These are phyloP conservation scores for Pleurotus platypus DNA, from an alignment of 768 basidiomycete genomes.

Conservation along the genomic window DNA sequence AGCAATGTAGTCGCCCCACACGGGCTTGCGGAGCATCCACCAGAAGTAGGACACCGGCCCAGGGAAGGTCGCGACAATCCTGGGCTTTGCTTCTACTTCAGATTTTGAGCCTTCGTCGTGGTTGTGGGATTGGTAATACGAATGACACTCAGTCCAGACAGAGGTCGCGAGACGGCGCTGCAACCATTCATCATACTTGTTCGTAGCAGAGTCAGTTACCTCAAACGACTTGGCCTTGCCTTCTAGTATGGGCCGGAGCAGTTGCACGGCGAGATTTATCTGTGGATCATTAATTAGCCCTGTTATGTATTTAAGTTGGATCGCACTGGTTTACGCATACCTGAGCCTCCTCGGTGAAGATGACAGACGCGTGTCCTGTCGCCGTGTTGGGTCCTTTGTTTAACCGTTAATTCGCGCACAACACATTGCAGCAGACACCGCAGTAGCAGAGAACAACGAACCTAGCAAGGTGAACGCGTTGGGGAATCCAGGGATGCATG, in stretches of 20 bases:
- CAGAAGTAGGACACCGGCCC: conserved; percentile 49
- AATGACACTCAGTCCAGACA: conserved; percentile 52
- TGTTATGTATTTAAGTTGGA: conserved; percentile 1
- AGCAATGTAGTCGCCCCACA: conserved; percentile 41
- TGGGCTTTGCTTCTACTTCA: conserved; percentile 5
- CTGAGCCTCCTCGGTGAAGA: conserved; percentile 56
- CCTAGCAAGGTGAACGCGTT: conserved; percentile 48
- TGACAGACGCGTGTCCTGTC: conserved; percentile 54
- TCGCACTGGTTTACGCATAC: conserved; percentile 21
- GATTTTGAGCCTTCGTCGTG: conserved; percentile 19
- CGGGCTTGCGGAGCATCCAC: conserved; percentile 42
- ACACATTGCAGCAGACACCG: not conserved
- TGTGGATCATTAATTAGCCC: conserved; percentile 14
- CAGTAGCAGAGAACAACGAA: conserved; percentile 17
- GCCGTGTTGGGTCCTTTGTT: conserved; percentile 50
- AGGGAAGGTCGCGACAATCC: conserved; percentile 49
- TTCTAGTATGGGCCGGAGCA: conserved; percentile 49
- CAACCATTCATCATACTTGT: conserved; percentile 49
- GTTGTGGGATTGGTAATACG: conserved; percentile 40
- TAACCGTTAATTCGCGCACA: not conserved
- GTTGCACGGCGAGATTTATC: conserved; percentile 46
- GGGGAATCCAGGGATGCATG: conserved; percentile 52
- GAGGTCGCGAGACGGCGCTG: conserved; percentile 41
- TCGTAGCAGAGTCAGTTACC: conserved; percentile 41
- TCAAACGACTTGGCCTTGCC: conserved; percentile 47